A percentile compares a stretch with the other conserved stretches of the same genome.
Evolutionary conservation across 345 rosid species (phyloP).

Genomic region (Raphanus sativus): DNA sequence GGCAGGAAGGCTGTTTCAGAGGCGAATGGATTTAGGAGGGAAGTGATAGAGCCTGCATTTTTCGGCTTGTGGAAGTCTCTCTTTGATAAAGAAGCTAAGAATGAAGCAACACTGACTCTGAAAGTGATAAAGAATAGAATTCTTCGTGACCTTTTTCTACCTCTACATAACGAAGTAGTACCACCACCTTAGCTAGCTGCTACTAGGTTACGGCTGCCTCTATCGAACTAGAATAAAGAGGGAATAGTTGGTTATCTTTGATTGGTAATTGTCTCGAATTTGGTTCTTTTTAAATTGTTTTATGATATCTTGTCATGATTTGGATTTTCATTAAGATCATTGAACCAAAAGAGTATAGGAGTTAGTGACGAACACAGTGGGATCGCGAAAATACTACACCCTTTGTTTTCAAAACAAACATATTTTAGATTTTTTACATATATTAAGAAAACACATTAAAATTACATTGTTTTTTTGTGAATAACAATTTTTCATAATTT

Average conservation of each 20-base stretch:
- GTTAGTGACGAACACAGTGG: too few species aligned
- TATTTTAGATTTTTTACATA: too few species aligned
- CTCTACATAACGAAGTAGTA: not conserved
- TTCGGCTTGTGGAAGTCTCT: not conserved
- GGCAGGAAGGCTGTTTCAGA: not conserved
- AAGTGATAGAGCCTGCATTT: not conserved
- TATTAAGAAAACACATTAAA: too few species aligned
- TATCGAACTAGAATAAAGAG: not conserved
- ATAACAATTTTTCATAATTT: too few species aligned
- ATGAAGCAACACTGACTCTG: constrained; percentile 1
- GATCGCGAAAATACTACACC: too few species aligned
- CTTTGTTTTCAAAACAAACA: too few species aligned
- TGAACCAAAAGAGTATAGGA: too few species aligned
- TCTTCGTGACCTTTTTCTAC: not conserved
- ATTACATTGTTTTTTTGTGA: too few species aligned
- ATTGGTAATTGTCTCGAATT: not conserved
- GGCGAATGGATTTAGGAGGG: constrained; percentile 8
- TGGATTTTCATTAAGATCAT: too few species aligned
- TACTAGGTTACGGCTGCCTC: not conserved
- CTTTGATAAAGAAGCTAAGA: not conserved
- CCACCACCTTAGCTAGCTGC: not conserved
- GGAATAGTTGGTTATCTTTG: not conserved
- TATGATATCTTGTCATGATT: not conserved
- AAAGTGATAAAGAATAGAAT: not conserved
- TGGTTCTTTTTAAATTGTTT: not conserved